Percentiles rank a stretch among this genome's conserved stretches.
Evolutionary conservation across 2,329 filamentous ascomycete genomes (phyloP).

Genomic region (Pseudogymnoascus sp.): DNA sequence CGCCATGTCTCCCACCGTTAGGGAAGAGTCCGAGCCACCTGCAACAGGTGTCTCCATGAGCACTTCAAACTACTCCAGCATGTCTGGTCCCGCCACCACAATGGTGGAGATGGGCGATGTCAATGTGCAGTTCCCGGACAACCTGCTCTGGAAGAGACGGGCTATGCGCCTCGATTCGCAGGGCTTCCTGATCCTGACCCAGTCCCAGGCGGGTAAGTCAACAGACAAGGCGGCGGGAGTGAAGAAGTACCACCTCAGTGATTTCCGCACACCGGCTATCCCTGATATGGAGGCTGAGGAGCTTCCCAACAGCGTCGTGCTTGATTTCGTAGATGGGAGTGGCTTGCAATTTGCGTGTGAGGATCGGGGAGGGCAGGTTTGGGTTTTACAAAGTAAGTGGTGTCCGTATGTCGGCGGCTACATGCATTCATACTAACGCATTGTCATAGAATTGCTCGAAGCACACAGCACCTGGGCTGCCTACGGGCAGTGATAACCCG

Average conservation of each 20-base stretch:
- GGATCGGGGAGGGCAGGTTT: slow-evolving; percentile 49
- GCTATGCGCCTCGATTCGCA: slow-evolving; percentile 77
- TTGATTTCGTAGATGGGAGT: slow-evolving; percentile 54
- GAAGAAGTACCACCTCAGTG: slow-evolving; percentile 76
- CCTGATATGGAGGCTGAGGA: slow-evolving; percentile 91
- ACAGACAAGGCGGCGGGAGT: slow-evolving; percentile 43
- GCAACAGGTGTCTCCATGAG: slow-evolving; percentile 16
- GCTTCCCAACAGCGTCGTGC: slow-evolving; percentile 71
- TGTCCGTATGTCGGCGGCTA: not conserved
- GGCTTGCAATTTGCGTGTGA: slow-evolving; percentile 59
- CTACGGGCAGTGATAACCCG: slow-evolving; percentile 17
- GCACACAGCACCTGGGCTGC: slow-evolving; percentile 22
- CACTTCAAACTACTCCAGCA: slow-evolving; percentile 30
- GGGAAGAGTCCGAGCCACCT: slow-evolving; percentile 31
- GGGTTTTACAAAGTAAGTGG: slow-evolving; percentile 38
- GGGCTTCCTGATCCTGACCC: slow-evolving; percentile 75
- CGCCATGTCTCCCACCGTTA: slow-evolving; percentile 28
- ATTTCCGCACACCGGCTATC: slow-evolving; percentile 70
- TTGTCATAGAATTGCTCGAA: slow-evolving; percentile 22
- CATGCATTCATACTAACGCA: slow-evolving; percentile 12
- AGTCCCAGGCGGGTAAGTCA: slow-evolving; percentile 38
- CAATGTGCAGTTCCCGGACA: slow-evolving; percentile 96
- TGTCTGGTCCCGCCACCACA: slow-evolving; percentile 31
- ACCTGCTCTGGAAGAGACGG: slow-evolving; percentile 89
- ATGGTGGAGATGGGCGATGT: slow-evolving; percentile 56